Evolutionary conservation across 768 basidiomycete species (phyloP).

Genomic region (Dendrothele bispora): DNA sequence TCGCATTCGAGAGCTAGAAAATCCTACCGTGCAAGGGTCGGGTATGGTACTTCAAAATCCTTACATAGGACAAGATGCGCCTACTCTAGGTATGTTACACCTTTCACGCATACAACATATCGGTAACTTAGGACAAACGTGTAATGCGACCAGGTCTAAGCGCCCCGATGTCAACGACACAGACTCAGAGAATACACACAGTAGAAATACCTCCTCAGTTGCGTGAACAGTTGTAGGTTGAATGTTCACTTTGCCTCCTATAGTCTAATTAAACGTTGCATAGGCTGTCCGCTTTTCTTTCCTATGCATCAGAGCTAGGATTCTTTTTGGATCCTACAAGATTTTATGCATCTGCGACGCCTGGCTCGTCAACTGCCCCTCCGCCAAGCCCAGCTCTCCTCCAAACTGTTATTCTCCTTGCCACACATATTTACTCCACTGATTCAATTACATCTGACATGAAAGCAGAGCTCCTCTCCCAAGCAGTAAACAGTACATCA

Average conservation of each 20-base stretch:
- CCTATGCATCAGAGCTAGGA: conserved; percentile 50
- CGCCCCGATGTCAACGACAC: not conserved
- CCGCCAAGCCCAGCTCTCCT: no score
- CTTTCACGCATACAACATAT: not conserved
- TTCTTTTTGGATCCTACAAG: conserved; percentile 56
- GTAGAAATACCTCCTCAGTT: conserved; percentile 32
- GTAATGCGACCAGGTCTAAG: not conserved
- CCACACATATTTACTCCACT: conserved; percentile 29
- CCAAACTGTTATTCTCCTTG: conserved; percentile 39
- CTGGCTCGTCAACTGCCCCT: conserved; percentile 32
- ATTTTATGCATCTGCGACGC: conserved; percentile 42
- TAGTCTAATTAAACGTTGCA: not conserved
- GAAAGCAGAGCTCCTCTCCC: conserved; percentile 39
- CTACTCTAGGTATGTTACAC: not conserved
- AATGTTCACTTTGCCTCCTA: not conserved
- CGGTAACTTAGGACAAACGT: not conserved
- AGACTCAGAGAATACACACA: no score
- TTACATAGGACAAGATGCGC: conserved; percentile 20
- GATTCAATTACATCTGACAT: conserved; percentile 21
- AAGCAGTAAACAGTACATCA: conserved; percentile 37
- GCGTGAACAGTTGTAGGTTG: conserved; percentile 29
- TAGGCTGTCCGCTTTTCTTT: conserved; percentile 41
- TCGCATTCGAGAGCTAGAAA: conserved; percentile 47
- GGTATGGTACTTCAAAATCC: conserved; percentile 36
- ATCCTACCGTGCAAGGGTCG: conserved; percentile 26